Percentiles rank a stretch among this genome's conserved stretches.
Conservation (phyloP, 495 filamentous ascomycete genomes). For the Pseudotulostoma volvatum region DNA sequence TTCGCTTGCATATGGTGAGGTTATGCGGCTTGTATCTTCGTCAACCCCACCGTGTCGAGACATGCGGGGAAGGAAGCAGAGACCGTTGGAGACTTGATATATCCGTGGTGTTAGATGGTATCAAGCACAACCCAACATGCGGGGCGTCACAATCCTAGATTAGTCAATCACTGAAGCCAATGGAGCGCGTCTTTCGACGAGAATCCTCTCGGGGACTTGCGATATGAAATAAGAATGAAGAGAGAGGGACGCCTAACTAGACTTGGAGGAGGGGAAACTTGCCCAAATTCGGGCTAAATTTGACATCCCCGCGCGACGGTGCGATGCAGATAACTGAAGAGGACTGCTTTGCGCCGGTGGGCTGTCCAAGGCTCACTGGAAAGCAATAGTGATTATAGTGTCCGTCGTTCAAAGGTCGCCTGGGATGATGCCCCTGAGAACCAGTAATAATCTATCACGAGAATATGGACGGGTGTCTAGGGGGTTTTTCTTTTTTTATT, state of each 20-base stretch:
- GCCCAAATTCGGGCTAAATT: neutral
- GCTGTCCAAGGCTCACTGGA: too few species aligned
- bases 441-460: too few species aligned
- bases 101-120: neutral
- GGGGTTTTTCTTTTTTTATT: too few species aligned
- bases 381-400: too few species aligned
- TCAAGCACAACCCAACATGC: neutral
- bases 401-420: too few species aligned
- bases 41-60: neutral
- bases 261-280: neutral
- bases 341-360: too few species aligned
- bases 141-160: neutral
- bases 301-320: neutral
- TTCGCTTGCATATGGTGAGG: constrained; percentile 27
- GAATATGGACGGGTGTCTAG: too few species aligned
- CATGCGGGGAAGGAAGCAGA: neutral
- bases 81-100: neutral
- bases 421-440: too few species aligned
- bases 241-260: neutral
- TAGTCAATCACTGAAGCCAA: neutral
- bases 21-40: constrained; percentile 12
- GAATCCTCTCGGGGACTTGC: neutral
- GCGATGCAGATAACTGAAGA: neutral
- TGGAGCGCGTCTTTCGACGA: neutral
- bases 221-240: neutral